These are phyloP conservation scores for Mitragyna speciosa DNA, from an alignment of 257 asterid genomes.

Conservation along the genomic window DNA sequence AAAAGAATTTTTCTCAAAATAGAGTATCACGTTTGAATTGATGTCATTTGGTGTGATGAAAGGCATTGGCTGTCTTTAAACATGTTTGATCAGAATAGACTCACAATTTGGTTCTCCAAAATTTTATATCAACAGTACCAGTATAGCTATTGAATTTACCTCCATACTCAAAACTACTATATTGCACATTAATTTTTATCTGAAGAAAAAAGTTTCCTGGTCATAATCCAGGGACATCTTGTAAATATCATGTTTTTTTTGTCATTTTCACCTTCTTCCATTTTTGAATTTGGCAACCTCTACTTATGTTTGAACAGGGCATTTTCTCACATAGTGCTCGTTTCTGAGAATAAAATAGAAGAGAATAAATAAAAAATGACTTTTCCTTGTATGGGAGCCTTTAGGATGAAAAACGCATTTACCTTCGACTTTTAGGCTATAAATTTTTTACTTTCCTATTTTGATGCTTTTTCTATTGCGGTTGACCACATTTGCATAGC, in stretches of 20 bases:
- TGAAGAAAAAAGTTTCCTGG: not conserved
- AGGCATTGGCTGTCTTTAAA: not conserved
- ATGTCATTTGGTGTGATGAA: not conserved
- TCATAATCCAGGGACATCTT: not conserved
- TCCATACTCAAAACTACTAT: too few relatives aligned
- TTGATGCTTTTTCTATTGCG: not conserved
- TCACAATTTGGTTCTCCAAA: not conserved
- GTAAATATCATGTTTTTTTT: not conserved
- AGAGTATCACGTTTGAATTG: not conserved
- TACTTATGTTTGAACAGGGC: not conserved
- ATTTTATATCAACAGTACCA: not conserved
- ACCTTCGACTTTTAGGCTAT: not conserved
- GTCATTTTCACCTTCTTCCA: not conserved
- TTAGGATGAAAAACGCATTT: not conserved
- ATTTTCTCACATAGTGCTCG: not conserved
- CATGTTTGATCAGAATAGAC: not conserved
- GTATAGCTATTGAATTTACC: not conserved
- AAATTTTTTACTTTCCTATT: not conserved
- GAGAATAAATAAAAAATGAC: not conserved
- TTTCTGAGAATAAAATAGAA: not conserved
- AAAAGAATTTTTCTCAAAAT: not conserved
- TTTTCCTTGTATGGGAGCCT: not conserved
- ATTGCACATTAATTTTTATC: not conserved
- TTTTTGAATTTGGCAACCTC: not conserved
- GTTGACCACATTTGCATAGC: not conserved